Base-by-base conservation (phyloP, 768 basidiomycete genomes). In the Boletus sensibilis region DNA sequence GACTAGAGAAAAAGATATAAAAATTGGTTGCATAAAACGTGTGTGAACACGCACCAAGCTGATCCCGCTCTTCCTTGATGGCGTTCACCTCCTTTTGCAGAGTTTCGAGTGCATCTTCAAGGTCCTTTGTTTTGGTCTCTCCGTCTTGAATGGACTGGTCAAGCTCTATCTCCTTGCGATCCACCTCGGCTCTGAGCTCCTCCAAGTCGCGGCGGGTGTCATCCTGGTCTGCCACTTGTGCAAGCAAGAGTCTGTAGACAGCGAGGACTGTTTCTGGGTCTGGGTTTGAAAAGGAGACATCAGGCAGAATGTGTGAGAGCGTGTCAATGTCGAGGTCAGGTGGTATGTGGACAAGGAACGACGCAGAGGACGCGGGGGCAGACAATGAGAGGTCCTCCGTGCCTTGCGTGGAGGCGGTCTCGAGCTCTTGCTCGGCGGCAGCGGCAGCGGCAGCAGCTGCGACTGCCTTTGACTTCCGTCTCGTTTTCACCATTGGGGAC, bases 111-210 rank as follows among this genome's bases (percentile, higher is more conserved):
- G 82, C 72, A 0, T 63, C 65, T 63, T 88, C 87, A 12, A 85
- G 64, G 33, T 88, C 85, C 49, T 79, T 80, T 1, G 81, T 71
- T 46, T 78, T 72, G 1, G 76, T 81, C 67, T 94, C 90, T 50
- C 80, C 82, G 68, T 94, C 91, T 63, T 92, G 88, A 35, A 92
- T 69, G 7, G 89, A 85, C 72, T 93, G 91, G 68, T 94, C 92
- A 35, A 93, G 75, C 69, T 94, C 92, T 3, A 94, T 76, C 52
- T 92, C 90, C 69, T 87, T 88, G 70, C 80, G 82, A 63, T 89
- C 82, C 11, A 77, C 67, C 45, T 85, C 84, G 3, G 90, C 90
- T 41, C 78, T 83, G 55, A 80, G 72, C 58, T 87, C 87, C 68
- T 94, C 92, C 34, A 89, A 71, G 57, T 90, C 86, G 50, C 82